Evolutionary conservation across 2,329 filamentous ascomycete species (phyloP).

Genomic region (Keithomyces neogunnii): DNA sequence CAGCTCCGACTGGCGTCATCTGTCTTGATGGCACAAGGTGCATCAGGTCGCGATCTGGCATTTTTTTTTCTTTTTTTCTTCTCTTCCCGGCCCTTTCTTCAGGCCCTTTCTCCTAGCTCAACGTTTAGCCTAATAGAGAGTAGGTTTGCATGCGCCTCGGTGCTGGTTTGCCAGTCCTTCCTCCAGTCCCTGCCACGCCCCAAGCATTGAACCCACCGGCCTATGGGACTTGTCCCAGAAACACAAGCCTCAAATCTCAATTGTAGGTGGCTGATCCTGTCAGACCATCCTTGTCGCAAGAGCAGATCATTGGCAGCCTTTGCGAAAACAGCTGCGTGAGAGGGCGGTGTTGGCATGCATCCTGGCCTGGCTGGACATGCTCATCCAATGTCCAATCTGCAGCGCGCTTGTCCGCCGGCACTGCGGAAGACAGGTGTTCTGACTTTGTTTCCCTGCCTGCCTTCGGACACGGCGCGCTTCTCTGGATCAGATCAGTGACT

Average conservation of each 20-base stretch:
- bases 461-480: no score
- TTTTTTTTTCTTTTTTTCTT: no score
- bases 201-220: background rate
- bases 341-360: constrained; percentile 1
- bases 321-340: background rate
- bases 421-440: background rate
- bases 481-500: background rate
- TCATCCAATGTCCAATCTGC: constrained; percentile 5
- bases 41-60: no score
- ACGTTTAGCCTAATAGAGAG: background rate
- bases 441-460: background rate
- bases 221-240: background rate
- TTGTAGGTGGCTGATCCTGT: constrained; percentile 2
- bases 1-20: no score
- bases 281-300: background rate
- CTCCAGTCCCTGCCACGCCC: background rate
- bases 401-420: constrained; percentile 4
- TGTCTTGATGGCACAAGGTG: no score
- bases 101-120: no score
- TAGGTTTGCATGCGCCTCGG: background rate
- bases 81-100: no score
- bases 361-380: no score
- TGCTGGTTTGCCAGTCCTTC: background rate
- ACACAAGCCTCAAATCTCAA: constrained; percentile 2
- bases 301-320: constrained; percentile 3